Base-by-base conservation (phyloP, 2,329 filamentous ascomycete species). In the Pseudogymnoascus sp. region DNA sequence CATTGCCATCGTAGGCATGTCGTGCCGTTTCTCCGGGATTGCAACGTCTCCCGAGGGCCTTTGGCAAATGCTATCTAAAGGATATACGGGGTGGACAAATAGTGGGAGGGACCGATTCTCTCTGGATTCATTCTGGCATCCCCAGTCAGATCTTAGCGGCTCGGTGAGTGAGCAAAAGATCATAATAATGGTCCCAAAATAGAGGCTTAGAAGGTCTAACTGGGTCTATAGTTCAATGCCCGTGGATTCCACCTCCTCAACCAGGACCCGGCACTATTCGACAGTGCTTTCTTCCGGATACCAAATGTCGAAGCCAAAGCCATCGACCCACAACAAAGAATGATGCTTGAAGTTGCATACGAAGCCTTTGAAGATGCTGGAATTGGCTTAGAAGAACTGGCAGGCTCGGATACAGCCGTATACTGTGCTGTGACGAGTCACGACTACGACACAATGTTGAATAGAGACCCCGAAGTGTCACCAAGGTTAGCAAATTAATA, bases 11-110 rank as follows among this genome's bases (percentile, higher is more conserved):
- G 63, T 68, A 8, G 73, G 73, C 60, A 73, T 71, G 69, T 70
- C 70, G 6, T 73, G 72, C 16, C 68, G 73, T 45, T 66, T 75
- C 1, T 70, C 73, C 6, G 72, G 72, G 12, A 69, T 69, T 59
- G 68, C 73, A 6, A 67, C 69, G 6, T 71, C 70, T 21, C 70
- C 73, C 8, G 71, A 71, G 3, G 72, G 74, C 60, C 69, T 75
- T 29, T 75, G 73, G 73, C 70, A 73, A 62, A 41, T 41, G 38
- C 16, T 41, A n/a, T 41, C 38, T 3, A 41, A 11, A 21, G 38
- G 38, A 10, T 16, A 19, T 8, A 41, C 38, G 19, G 38, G 38
- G 10, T 41, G 38, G 38, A 10, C 38, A 41, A 41, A 41, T 11
- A 41, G 10, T 4, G 38, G 38, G 38, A 41, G 16, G 6, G 7